These are phyloP conservation scores for Paspalum notatum DNA, from an alignment of 176 grass and related monocot genomes.

Conservation along the genomic window DNA sequence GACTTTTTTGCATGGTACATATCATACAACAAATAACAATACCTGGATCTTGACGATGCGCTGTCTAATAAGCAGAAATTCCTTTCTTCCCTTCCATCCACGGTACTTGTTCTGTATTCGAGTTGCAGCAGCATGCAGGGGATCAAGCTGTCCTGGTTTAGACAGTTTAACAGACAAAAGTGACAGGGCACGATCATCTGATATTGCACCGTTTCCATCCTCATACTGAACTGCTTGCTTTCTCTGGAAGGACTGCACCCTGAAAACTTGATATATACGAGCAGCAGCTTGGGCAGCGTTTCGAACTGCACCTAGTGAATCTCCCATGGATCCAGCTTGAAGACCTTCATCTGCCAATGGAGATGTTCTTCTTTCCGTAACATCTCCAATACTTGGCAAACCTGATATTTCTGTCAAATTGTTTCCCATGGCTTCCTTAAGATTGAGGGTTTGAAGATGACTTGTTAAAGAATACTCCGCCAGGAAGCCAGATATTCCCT, in stretches of 20 bases:
- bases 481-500: constrained; percentile 93
- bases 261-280: constrained; percentile 86
- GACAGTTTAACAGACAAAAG: constrained; percentile 71
- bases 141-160: constrained; percentile 66
- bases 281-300: constrained; percentile 88
- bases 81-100: constrained; percentile 91
- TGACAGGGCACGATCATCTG: constrained; percentile 71
- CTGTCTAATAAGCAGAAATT: constrained; percentile 85
- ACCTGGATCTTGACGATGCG: constrained; percentile 97
- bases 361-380: constrained; percentile 44
- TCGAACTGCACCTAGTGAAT: constrained; percentile 84
- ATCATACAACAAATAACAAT: constrained; percentile 32
- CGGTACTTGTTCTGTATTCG: constrained; percentile 96
- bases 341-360: constrained; percentile 39
- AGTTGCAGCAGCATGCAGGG: constrained; percentile 77
- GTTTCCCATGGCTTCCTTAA: constrained; percentile 71
- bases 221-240: constrained; percentile 83
- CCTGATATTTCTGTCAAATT: constrained; percentile 53
- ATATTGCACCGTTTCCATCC: constrained; percentile 62
- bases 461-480: constrained; percentile 87
- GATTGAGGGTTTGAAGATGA: constrained; percentile 71
- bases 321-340: constrained; percentile 65
- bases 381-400: constrained; percentile 55
- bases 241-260: constrained; percentile 95
- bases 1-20: neutral